Evolutionary conservation across 2,329 filamentous ascomycete genomes (phyloP), one percentile per base, ranked within the genome.

Genomic region (Lithohypha guttulata): DNA sequence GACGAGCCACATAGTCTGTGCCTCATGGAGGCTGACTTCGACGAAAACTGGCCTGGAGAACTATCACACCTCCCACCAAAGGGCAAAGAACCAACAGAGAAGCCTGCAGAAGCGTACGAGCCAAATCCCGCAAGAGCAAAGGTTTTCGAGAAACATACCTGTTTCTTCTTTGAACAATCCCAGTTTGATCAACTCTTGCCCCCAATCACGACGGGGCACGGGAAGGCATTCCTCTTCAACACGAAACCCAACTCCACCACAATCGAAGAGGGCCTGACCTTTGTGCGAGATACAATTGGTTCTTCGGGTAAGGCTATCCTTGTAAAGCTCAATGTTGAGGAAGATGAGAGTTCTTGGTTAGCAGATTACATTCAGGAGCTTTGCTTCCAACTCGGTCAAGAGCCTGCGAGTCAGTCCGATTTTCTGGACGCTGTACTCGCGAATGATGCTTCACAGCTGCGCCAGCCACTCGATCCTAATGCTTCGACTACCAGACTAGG

Each of bases 381-480:
- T 11, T 82, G 86, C 2, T 57, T 79, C 14, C 68, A 75, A 31
- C 70, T 93, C 9, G 80, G 86, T 44, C 86, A 93, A 56, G 76
- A 85, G 3, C 78, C 86, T 2, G 79, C 95, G 38, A 78, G 89
- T 50, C 86, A 95, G 54, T 86, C 81, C 42, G 87, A 95, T 51
- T 93, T 98, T 46, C 69, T 98, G 2, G 85, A 94, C 57, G 83
- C 83, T 1, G 91, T 98, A 31, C 63, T 96, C 19, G 77, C 69
- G n/a, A 81, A 81, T 35, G 80, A 96, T 60, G 75, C 84, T 5
- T 75, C 72, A 43, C 70, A 73, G 29, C 66, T 96, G 14, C 77
- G 83, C 42, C 73, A 77, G 25, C 71, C 78, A 4, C 39, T n/a
- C 9, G 11, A 20, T 27, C 29, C 8, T 21, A 5, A 19, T 9